Conservation (phyloP, 2,329 filamentous ascomycete species). For the Trichophyton equinum region DNA sequence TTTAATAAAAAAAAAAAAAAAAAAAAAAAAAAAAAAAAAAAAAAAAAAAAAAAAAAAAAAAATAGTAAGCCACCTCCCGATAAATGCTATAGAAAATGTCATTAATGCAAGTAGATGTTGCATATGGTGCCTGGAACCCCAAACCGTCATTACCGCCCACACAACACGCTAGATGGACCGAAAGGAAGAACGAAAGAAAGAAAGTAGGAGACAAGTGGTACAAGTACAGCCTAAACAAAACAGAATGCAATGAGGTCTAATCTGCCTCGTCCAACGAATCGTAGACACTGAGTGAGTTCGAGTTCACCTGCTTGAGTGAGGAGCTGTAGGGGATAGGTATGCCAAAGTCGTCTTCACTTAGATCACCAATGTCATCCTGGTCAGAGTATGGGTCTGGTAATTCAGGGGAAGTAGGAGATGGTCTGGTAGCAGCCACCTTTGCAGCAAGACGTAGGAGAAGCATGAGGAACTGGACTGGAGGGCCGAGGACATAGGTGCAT, state of each 20-base stretch:
- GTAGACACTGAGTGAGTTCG: not conserved
- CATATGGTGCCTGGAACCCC: not conserved
- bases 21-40: too few relatives aligned
- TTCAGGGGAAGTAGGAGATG: slow-evolving; percentile 23
- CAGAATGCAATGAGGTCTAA: not conserved
- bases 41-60: too few relatives aligned
- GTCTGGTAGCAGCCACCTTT: slow-evolving; percentile 45
- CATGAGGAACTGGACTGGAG: slow-evolving; percentile 64
- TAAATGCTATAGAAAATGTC: not conserved
- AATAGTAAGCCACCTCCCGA: not conserved
- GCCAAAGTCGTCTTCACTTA: slow-evolving; percentile 48
- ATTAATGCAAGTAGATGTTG: not conserved
- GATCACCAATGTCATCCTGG: slow-evolving; percentile 20
- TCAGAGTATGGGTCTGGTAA: slow-evolving; percentile 15
- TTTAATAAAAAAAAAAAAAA: too few relatives aligned
- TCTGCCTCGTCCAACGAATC: slow-evolving; percentile 1
- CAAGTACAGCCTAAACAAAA: not conserved
- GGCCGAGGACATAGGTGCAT: slow-evolving; percentile 61
- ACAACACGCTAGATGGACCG: not conserved
- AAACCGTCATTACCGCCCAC: not conserved
- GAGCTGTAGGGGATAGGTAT: slow-evolving; percentile 29
- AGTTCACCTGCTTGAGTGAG: slow-evolving; percentile 5
- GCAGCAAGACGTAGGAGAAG: slow-evolving; percentile 74
- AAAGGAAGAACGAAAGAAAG: not conserved
- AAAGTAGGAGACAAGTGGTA: not conserved